Percentiles rank a stretch among this genome's conserved stretches.
Conservation (phyloP, 1,284 basidiomycete genomes). For the Malassezia sympodialis region DNA sequence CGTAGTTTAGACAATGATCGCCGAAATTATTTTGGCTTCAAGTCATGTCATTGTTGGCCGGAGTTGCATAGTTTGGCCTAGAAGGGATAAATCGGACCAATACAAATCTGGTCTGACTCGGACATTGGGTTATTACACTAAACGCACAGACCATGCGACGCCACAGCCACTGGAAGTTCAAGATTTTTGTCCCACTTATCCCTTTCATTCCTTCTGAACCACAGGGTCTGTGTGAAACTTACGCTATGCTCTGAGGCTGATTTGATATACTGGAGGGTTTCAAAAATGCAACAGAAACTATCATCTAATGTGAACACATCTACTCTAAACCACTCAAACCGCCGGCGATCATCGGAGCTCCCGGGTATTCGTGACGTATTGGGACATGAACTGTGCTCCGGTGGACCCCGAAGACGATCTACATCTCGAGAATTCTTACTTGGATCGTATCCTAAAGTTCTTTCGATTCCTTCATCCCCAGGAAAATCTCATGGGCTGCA, state of each 20-base stretch:
- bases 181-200: neutral
- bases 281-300: neutral
- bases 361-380: constrained; percentile 11
- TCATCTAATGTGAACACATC: constrained; percentile 16
- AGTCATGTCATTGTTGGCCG: neutral
- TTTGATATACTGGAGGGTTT: neutral
- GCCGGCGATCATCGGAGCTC: neutral
- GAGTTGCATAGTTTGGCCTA: neutral
- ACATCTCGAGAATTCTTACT: neutral
- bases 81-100: neutral
- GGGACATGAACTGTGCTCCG: constrained; percentile 1
- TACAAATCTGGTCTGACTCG: neutral
- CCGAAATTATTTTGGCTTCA: neutral
- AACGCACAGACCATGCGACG: neutral
- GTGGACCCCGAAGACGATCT: neutral
- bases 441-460: neutral
- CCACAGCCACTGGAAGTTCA: neutral
- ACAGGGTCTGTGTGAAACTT: neutral
- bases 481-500: neutral
- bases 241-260: neutral
- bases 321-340: neutral
- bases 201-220: neutral
- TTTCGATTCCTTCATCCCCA: neutral
- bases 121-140: neutral
- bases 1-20: constrained; percentile 8